Evolutionary conservation across 345 rosid species (phyloP), one percentile per base, ranked within the genome.

Genomic region (Sisymbrium irio): DNA sequence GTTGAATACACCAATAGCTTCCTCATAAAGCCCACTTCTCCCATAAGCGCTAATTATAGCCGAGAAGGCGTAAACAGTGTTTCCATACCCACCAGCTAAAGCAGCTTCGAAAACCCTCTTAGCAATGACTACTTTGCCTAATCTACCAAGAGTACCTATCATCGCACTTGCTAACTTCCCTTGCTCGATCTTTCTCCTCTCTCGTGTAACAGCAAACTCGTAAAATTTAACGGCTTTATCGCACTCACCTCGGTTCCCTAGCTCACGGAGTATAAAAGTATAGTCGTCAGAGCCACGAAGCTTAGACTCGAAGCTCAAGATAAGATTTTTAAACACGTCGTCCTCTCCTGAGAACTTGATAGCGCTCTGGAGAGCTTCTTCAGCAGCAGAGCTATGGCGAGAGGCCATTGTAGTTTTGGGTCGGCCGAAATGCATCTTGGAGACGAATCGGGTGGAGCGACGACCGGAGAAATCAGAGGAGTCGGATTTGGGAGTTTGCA

Each of bases 21-120:
- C 96, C 77, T 78, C 64, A 30, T 83, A 67, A 25, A 83, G 80
- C 15, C 97, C 96, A 75, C 90, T 94, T 64, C 90, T 82, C 63
- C 97, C 98, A 82, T 82, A 88, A 47, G 97, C 97, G 61, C 93
- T 87, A 39, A 94, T 87, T 27, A 94, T 28, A 27, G 98, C 98
- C 7, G 98, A 94, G 74, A 89, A 94, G 2, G 90, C 86, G 70
- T 86, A 94, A 32, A 94, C 97, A 5, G 93, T 94, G 50, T 85
- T 88, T 11, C 97, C 97, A 65, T 88, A 94, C 7, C 98, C 97
- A 54, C 87, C 85, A 45, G 57, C 69, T 13, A 87, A 78, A 18
- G 96, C 96, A 49, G 84, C 77, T 67, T 91, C 87, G 47, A 94
- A 94, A 39, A 94, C 81, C 1, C 63, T 65, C 84, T 73, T 82